A percentile compares a stretch with the other conserved stretches of the same genome.
Conservation (phyloP, 1,139 yeast genomes). For the Kurtzmaniella quercitrusa region DNA sequence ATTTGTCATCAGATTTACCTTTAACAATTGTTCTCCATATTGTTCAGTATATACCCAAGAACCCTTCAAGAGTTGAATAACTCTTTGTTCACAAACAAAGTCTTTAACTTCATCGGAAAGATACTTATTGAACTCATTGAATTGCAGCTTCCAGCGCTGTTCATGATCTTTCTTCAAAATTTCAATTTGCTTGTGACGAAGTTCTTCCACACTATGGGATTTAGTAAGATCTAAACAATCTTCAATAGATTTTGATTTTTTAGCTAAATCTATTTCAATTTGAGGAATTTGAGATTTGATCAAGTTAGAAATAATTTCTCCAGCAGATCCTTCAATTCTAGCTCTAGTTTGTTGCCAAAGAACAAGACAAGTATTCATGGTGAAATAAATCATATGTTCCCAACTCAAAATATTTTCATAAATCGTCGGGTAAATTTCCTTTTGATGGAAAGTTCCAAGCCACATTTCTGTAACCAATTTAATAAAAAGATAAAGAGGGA, state of each 20-base stretch:
- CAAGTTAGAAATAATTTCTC: slow-evolving; percentile 44
- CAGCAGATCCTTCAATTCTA: slow-evolving; percentile 41
- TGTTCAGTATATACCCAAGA: slow-evolving; percentile 77
- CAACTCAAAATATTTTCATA: slow-evolving; percentile 48
- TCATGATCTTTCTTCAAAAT: slow-evolving; percentile 33
- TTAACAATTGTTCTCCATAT: slow-evolving; percentile 46
- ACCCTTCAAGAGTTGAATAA: slow-evolving; percentile 68
- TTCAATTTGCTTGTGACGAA: slow-evolving; percentile 54
- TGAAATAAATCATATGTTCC: slow-evolving; percentile 52
- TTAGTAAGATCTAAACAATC: slow-evolving; percentile 44
- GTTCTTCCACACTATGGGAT: slow-evolving; percentile 40
- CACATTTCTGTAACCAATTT: slow-evolving; percentile 34
- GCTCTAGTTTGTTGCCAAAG: slow-evolving; percentile 72
- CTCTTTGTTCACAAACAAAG: slow-evolving; percentile 77
- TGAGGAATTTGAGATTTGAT: slow-evolving; percentile 26
- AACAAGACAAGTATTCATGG: slow-evolving; percentile 54
- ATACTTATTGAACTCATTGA: slow-evolving; percentile 46
- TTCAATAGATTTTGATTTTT: slow-evolving; percentile 28
- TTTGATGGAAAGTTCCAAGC: slow-evolving; percentile 35
- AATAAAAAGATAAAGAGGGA: slow-evolving; percentile 39
- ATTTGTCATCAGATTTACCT: slow-evolving; percentile 21
- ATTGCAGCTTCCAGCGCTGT: slow-evolving; percentile 31
- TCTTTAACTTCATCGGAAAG: slow-evolving; percentile 61
- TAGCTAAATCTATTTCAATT: slow-evolving; percentile 26
- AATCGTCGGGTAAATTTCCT: slow-evolving; percentile 31